Base-by-base conservation (phyloP, 176 grass and related monocot genomes). In the Triticum dicoccoides region DNA sequence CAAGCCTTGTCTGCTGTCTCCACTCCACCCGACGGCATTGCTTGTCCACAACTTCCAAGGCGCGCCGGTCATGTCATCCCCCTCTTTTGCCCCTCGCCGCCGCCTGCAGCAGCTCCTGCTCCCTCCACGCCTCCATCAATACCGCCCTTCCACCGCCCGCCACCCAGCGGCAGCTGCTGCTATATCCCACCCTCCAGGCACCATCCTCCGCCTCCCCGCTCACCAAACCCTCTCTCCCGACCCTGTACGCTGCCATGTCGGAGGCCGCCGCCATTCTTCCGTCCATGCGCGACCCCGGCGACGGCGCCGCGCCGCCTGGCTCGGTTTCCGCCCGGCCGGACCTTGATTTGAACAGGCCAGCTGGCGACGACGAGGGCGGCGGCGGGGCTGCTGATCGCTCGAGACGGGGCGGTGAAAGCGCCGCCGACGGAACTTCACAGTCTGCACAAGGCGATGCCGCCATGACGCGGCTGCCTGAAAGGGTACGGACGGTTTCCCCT, bases 341-440 rank as follows among this genome's bases (percentile, higher is more conserved):
- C 23, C 24, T 47, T 17, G 71, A 74, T 27, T 86, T 23, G 83
- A 65, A 66, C 13, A 73, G 6, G 29, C 0, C 49, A 9, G 59
- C 37, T 13, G 24, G 24, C 9, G 56, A 29, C 23, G 64, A 59
- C n/a, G 34, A 58, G 29, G 61, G 61, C 61, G 1, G 41, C 62
- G 87, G 85, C 82, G 51, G 44, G 47, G 42, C n/a, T 54, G 69
- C 61, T 21, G 5, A 18, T 4, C 68, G 34, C 13, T 49, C 37
- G 69, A 85, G 77, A 69, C 83, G 90, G 82, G 88, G 86, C 76
- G 86, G 67, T 77, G 38, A 87, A 82, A 64, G 86, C 87, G 39
- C 39, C 41, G 41, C 71, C 71, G 38, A 74, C 12, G 71, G 41
- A 27, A 47, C 71, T 4, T 23, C 37, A 13, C 38, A 38, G 70